These are phyloP conservation scores for Hanseniaspora valbyensis DNA, from an alignment of 805 yeast genomes.

Conservation along the genomic window DNA sequence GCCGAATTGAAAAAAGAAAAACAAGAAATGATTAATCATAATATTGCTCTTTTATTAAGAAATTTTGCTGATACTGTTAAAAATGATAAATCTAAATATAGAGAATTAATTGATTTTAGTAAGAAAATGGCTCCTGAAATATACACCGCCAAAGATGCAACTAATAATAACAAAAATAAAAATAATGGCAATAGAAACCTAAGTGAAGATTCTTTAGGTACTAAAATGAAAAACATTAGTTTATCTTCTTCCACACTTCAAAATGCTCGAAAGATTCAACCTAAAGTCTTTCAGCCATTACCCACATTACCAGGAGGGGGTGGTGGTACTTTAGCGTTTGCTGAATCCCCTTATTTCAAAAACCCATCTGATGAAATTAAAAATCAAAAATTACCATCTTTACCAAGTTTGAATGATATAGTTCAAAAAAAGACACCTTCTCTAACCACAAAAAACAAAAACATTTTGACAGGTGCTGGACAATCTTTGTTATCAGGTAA, in stretches of 20 bases:
- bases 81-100: conserved; percentile 34
- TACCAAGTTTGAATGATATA: neutral
- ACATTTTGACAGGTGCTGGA: conserved; percentile 1
- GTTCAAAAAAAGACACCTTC: neutral
- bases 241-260: neutral
- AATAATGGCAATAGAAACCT: no score
- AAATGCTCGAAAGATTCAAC: conserved; percentile 15
- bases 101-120: conserved; percentile 18
- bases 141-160: neutral
- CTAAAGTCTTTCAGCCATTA: conserved; percentile 17
- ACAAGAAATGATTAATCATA: conserved; percentile 28
- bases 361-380: conserved; percentile 15
- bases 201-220: conserved; percentile 19
- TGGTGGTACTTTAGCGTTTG: no score
- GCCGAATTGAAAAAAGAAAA: neutral
- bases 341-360: conserved; percentile 3
- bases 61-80: conserved; percentile 53
- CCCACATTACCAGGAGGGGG: conserved; percentile 29
- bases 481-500: neutral
- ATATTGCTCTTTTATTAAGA: conserved; percentile 44
- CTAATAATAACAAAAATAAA: conserved; percentile 17
- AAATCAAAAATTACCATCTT: neutral
- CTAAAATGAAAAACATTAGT: neutral
- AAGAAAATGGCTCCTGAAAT: neutral
- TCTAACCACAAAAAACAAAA: neutral